phyloP scores from a whole-genome alignment of 2,329 filamentous ascomycete species.

The Lachnellula occidentalis region DNA sequence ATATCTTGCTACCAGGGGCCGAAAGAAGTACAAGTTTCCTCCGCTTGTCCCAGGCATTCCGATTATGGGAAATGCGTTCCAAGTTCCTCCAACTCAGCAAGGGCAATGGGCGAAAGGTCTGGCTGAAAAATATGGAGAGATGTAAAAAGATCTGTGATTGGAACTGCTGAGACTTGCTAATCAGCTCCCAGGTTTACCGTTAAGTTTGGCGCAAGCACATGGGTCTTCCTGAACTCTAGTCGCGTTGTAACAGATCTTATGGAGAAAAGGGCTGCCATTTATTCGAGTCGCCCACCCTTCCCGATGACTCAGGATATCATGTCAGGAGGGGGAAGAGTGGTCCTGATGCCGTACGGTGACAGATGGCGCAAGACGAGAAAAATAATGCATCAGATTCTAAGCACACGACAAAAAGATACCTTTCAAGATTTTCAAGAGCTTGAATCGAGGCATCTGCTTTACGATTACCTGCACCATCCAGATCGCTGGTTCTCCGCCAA shows the following conservation, averaged over 20 bases:
- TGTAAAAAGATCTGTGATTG: conserved; percentile 5
- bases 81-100: conserved; percentile 15
- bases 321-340: conserved; percentile 24
- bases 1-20: too few relatives aligned
- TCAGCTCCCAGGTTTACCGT: conserved; percentile 16
- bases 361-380: conserved; percentile 27
- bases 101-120: conserved; percentile 15
- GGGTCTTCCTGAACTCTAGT: conserved; percentile 38
- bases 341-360: conserved; percentile 28
- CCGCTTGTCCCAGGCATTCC: conserved; percentile 17
- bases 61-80: conserved; percentile 22
- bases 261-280: conserved; percentile 20
- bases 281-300: conserved; percentile 17
- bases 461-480: conserved; percentile 23
- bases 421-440: conserved; percentile 27
- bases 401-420: conserved; percentile 13
- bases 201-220: conserved; percentile 32
- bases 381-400: conserved; percentile 29
- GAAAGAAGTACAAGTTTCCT: conserved; percentile 21
- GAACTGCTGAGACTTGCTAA: background rate
- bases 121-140: conserved; percentile 22
- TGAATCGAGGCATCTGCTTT: conserved; percentile 25
- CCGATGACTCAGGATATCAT: conserved; percentile 25
- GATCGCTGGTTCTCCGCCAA: conserved; percentile 24
- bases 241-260: conserved; percentile 34